Base-by-base conservation (phyloP, 768 basidiomycete species). In the Lactifluus volemus region DNA sequence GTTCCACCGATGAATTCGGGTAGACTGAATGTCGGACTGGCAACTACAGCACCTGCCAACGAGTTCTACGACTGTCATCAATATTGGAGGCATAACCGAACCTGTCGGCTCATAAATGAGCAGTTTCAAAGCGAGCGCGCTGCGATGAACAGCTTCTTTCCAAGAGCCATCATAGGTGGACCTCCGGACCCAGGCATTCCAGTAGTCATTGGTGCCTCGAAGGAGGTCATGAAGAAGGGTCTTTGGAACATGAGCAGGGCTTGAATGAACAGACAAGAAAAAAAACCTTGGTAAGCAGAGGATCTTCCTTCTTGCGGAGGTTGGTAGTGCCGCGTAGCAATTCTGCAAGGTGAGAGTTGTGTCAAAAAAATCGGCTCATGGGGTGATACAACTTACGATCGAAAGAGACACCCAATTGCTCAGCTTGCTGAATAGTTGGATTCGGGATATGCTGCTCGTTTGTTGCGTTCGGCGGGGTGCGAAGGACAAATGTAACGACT, bases 101-200 rank as follows among this genome's bases (percentile, higher is more conserved):
- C 88, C 89, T 1, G 91, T 97, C 1, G 93, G 94, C 70, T 96
- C 94, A 68, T 82, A 98, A 49, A 94, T 93, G 63, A 98, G 78
- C 59, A 97, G 79, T 73, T 98, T 98, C 64, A 98, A 77, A 0
- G 93, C 91, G n/a, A 98, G 78, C 1, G 93, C 96, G 59, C 91
- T 93, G 25, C 95, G 83, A 68, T 92, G 84, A 5, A 98, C 94
- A 2, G 89, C 86, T 71, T 99, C 97, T 67, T 95, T 88, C 97
- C 97, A 99, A 15, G 92, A 83, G 0, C 96, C 97, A 14, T 80
- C 81, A 72, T 99, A 99, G 0, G 88, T 92, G 38, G 89, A 92
- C 65, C 83, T 81, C n/a, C 83, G 79, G 67, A 97, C 86, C 95
- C 95, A 98, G 21, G 82, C 75, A 63, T 84, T 84, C 94, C 94